Conservation (phyloP, 257 asterid genomes). For the Scutellaria barbata region DNA sequence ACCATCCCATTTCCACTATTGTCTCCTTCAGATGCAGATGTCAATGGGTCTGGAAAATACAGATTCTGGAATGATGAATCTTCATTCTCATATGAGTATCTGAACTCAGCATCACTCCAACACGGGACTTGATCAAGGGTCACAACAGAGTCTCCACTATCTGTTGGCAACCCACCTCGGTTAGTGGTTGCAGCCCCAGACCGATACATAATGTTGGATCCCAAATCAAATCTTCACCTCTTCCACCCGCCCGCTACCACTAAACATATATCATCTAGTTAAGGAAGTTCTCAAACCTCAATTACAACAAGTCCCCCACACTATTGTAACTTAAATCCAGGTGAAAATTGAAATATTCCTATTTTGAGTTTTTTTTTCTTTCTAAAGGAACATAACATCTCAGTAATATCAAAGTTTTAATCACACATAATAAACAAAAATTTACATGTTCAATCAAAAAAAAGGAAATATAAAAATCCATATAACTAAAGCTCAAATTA, state of each 20-base stretch:
- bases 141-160: conserved; percentile 75
- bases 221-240: conserved; percentile 39
- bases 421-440: conserved; percentile 26
- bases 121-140: conserved; percentile 80
- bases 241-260: conserved; percentile 35
- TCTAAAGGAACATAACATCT: neutral
- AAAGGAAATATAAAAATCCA: neutral
- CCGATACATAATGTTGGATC: conserved; percentile 52
- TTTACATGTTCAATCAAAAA: conserved; percentile 4
- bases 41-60: conserved; percentile 76
- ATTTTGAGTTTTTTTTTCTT: neutral
- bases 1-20: conserved; percentile 62
- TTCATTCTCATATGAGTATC: conserved; percentile 71
- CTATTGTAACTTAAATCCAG: neutral
- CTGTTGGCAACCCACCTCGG: conserved; percentile 77
- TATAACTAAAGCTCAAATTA: conserved; percentile 25
- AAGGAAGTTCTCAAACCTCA: conserved; percentile 26
- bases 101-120: conserved; percentile 78
- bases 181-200: conserved; percentile 62
- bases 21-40: conserved; percentile 69
- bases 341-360: neutral
- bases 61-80: conserved; percentile 59
- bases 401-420: conserved; percentile 11
- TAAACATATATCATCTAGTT: conserved; percentile 34
- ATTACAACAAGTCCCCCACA: conserved; percentile 17